A percentile compares a stretch with the other conserved stretches of the same genome.
Evolutionary conservation across 1,284 basidiomycete species (phyloP).

Genomic region (Meripilus lineatus): DNA sequence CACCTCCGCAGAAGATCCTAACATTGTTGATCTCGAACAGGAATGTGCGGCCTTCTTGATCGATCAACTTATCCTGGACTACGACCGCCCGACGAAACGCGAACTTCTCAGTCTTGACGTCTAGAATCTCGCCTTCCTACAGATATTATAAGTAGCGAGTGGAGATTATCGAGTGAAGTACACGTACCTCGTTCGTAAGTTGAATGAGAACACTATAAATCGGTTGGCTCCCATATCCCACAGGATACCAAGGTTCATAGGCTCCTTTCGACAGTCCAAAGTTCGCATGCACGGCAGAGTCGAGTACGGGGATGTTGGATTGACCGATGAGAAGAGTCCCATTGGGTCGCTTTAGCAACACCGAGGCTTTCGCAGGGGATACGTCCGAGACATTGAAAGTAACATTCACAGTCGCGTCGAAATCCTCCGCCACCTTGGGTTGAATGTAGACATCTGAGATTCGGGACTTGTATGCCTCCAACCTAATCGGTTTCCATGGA

Average conservation of each 20-base stretch:
- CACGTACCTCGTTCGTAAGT: constrained; percentile 45
- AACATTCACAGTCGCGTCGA: constrained; percentile 47
- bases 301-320: constrained; percentile 32
- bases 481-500: constrained; percentile 72
- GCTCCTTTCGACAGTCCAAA: constrained; percentile 53
- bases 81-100: constrained; percentile 74
- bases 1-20: constrained; percentile 83
- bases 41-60: constrained; percentile 75
- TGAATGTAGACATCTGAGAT: constrained; percentile 63
- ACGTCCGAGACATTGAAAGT: constrained; percentile 39
- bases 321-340: constrained; percentile 31
- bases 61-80: constrained; percentile 71
- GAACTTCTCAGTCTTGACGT: constrained; percentile 51
- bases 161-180: not conserved
- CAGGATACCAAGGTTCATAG: constrained; percentile 78
- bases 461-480: constrained; percentile 63
- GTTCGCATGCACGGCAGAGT: constrained; percentile 35
- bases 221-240: constrained; percentile 78
- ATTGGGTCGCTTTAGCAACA: constrained; percentile 48
- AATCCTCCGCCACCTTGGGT: constrained; percentile 44
- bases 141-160: not conserved
- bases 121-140: constrained; percentile 46
- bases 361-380: constrained; percentile 31
- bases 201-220: constrained; percentile 61
- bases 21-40: constrained; percentile 87